These are phyloP conservation scores for Colletotrichum agaves DNA, from an alignment of 2,329 filamentous ascomycete species.

Conservation along the genomic window DNA sequence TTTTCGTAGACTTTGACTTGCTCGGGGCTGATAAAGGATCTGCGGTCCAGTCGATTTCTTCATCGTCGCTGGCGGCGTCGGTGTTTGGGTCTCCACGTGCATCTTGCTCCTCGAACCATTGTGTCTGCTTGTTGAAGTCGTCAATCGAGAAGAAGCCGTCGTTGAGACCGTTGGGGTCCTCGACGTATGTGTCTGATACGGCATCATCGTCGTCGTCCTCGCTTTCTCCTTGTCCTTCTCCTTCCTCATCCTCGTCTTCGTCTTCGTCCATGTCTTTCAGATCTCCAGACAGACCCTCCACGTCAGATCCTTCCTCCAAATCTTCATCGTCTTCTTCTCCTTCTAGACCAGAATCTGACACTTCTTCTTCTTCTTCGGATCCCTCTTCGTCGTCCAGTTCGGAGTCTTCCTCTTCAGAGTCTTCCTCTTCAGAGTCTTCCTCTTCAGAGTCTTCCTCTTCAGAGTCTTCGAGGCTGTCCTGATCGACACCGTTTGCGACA, in stretches of 20 bases:
- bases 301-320: constrained; percentile 44
- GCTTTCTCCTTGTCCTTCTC: constrained; percentile 52
- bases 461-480: constrained; percentile 48
- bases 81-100: constrained; percentile 79
- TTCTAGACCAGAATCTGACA: constrained; percentile 41
- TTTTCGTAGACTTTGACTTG: constrained; percentile 44
- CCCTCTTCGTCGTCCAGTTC: constrained; percentile 40
- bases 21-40: constrained; percentile 70
- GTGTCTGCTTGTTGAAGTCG: constrained; percentile 94
- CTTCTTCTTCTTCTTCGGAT: constrained; percentile 42
- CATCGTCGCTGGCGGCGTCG: constrained; percentile 81
- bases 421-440: constrained; percentile 40
- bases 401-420: constrained; percentile 48
- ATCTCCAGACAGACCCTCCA: constrained; percentile 42
- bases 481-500: constrained; percentile 54
- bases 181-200: constrained; percentile 66
- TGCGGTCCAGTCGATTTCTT: constrained; percentile 82
- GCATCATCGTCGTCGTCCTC: constrained; percentile 58
- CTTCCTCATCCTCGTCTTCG: constrained; percentile 49
- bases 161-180: constrained; percentile 87
- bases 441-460: constrained; percentile 50
- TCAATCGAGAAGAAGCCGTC: constrained; percentile 99
- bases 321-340: constrained; percentile 44
- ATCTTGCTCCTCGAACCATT: constrained; percentile 89
- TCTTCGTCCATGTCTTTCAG: constrained; percentile 45